Conservation (phyloP, 495 filamentous ascomycete species). For the Talaromyces trachyspermus region DNA sequence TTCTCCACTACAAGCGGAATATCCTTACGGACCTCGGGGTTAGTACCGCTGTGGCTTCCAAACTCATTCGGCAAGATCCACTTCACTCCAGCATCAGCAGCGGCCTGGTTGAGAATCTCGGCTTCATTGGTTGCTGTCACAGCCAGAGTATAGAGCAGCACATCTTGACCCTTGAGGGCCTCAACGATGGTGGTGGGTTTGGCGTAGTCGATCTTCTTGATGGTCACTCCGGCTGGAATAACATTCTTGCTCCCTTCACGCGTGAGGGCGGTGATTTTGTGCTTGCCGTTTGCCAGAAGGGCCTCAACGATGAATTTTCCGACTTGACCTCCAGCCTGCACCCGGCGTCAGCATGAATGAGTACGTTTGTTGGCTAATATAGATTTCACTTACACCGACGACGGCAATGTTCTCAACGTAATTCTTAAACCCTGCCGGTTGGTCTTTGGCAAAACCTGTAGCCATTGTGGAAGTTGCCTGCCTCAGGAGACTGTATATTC, state of each 20-base stretch:
- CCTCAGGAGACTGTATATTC: too few species aligned
- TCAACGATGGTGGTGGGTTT: slow-evolving; percentile 32
- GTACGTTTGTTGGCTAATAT: not conserved
- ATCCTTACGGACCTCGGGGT: slow-evolving; percentile 27
- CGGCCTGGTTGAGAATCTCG: slow-evolving; percentile 50
- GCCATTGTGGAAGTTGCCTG: not conserved
- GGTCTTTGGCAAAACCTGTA: slow-evolving; percentile 22
- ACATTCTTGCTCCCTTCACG: slow-evolving; percentile 31
- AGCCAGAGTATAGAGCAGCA: slow-evolving; percentile 52
- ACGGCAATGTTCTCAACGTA: slow-evolving; percentile 40
- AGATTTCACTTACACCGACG: slow-evolving; percentile 33
- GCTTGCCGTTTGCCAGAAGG: slow-evolving; percentile 41
- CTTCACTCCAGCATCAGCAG: slow-evolving; percentile 50
- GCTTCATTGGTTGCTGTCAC: slow-evolving; percentile 29
- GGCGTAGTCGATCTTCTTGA: slow-evolving; percentile 41
- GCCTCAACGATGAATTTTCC: slow-evolving; percentile 46
- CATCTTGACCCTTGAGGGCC: slow-evolving; percentile 45
- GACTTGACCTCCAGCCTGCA: slow-evolving; percentile 44
- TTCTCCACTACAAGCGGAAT: slow-evolving; percentile 15
- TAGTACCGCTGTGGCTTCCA: slow-evolving; percentile 32
- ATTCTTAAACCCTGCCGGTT: slow-evolving; percentile 33
- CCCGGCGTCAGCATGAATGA: too few species aligned
- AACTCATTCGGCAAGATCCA: slow-evolving; percentile 61
- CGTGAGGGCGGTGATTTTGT: slow-evolving; percentile 47
- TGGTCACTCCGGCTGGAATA: slow-evolving; percentile 35